Conservation (phyloP, 73 alveolate species). For the Effrenium voratum region DNA sequence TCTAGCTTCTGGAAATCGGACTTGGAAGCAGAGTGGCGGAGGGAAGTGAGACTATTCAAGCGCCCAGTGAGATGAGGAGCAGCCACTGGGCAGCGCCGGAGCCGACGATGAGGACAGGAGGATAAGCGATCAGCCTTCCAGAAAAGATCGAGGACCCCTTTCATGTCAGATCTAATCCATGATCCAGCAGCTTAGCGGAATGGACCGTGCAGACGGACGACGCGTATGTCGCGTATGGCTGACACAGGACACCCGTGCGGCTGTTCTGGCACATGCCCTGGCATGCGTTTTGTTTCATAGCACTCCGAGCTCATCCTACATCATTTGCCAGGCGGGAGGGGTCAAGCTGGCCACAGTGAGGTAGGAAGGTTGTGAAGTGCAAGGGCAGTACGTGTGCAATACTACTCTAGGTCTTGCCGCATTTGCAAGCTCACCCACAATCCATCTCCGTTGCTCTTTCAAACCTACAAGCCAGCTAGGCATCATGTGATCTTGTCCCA, state of each 20-base stretch:
- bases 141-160: not conserved
- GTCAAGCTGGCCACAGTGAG: not conserved
- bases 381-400: no score
- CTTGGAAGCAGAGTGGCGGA: no score
- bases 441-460: no score
- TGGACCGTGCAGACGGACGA: no score
- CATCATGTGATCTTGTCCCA: no score
- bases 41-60: no score
- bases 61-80: no score
- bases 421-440: no score
- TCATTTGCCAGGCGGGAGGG: constrained; percentile 56
- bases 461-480: no score
- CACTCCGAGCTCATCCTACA: constrained; percentile 54
- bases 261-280: constrained; percentile 82
- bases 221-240: no score
- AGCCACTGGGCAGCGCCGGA: constrained; percentile 43
- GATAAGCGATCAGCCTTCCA: not conserved
- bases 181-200: not conserved
- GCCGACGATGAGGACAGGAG: constrained; percentile 40
- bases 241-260: constrained; percentile 22
- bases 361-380: not conserved
- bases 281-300: constrained; percentile 35
- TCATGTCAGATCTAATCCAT: not conserved
- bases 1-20: no score
- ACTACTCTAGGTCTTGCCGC: no score